Percentiles rank a stretch among this genome's conserved stretches.
Evolutionary conservation across 768 basidiomycete species (phyloP).

Genomic region (Mycena leptocephala): DNA sequence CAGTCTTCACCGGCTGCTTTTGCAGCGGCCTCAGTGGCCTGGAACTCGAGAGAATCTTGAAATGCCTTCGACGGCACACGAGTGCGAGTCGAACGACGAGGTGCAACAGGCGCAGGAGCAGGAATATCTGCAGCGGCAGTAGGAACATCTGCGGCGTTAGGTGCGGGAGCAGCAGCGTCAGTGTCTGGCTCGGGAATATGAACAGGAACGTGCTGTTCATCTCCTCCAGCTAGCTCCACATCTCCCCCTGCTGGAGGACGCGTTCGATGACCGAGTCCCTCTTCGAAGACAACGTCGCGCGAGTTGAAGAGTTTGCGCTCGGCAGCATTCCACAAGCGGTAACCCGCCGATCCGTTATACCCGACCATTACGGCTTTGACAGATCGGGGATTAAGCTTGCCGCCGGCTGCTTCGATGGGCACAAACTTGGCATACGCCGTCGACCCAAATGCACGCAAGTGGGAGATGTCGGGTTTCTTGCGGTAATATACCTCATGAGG

Average conservation of each 20-base stretch:
- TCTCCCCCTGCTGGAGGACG: slow-evolving; percentile 24
- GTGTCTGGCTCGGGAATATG: neutral
- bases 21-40: slow-evolving; percentile 3
- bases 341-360: neutral
- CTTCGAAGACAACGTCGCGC: neutral
- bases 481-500: neutral
- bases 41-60: neutral
- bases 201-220: slow-evolving; percentile 17
- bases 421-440: neutral
- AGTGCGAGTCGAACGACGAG: neutral
- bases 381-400: neutral
- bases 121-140: slow-evolving; percentile 2
- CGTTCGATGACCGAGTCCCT: neutral
- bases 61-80: neutral
- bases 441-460: neutral
- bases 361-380: neutral
- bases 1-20: slow-evolving; percentile 12
- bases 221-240: neutral
- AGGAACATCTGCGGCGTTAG: too few relatives aligned
- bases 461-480: neutral
- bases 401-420: neutral
- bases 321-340: neutral
- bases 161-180: neutral
- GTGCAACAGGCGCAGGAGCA: neutral
- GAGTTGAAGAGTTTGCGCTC: neutral